Evolutionary conservation across 2,329 filamentous ascomycete species (phyloP), one percentile per base, ranked within the genome.

Genomic region (Stemphylium lycopersici): DNA sequence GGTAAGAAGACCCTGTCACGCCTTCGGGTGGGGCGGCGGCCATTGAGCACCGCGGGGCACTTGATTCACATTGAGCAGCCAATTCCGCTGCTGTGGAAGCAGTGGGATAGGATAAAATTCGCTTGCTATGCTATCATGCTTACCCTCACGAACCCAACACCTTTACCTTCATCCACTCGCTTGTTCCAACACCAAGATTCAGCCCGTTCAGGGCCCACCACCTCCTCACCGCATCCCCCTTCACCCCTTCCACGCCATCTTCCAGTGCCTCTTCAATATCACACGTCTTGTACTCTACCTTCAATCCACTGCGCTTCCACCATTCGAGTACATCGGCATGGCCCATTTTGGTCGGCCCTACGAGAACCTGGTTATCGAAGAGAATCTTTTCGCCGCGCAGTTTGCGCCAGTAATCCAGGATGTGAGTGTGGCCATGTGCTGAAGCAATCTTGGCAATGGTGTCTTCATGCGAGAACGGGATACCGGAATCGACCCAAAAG

Each of bases 261-360:
- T 97, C 93, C 34, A 97, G 81, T 0, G 93, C 93, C 76, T 97
- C 93, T 73, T 97, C 93, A 57, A 98, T 95, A 74, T 96, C 92
- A 74, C 92, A 96, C 1, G 91, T 96, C 74, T 93, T 93, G 76
- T 96, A 97, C 74, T 96, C 91, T 22, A 97, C 92, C 47, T 85
- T 83, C 63, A 93, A 82, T 0, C 87, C 86, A 65, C 87, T 89
- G 48, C 82, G 82, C 68, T 90, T 89, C 93, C 93, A 97, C 93
- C 93, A 97, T 72, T 96, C 91, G 6, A 98, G 79, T 18, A 96
- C 91, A 32, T 86, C 82, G 3, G 92, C 85, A 72, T 96, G 90
- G 4, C 91, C 91, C 70, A 93, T 90, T 66, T 92, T 91, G 1
- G 93, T 97, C 0, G 93, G 90, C 7, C 90, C 90, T 1, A 96